Percentiles rank a stretch among this genome's conserved stretches.
Conservation (phyloP, 2,329 filamentous ascomycete species). For the Cadophora sp. region DNA sequence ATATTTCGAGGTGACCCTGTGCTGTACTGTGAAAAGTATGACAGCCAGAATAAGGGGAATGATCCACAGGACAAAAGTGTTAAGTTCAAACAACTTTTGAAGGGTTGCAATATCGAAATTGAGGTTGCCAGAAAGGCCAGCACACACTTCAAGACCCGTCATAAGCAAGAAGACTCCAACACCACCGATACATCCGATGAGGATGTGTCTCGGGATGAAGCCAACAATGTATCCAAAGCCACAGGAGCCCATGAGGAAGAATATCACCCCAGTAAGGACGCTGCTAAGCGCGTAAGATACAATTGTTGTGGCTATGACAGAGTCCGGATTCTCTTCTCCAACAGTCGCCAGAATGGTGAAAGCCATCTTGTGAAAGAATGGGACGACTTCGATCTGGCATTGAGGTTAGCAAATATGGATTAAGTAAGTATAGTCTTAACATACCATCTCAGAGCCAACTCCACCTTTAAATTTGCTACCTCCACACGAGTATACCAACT, state of each 20-base stretch:
- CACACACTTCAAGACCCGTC: constrained; percentile 93
- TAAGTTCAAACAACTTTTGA: constrained; percentile 72
- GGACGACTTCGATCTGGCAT: constrained; percentile 89
- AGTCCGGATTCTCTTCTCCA: constrained; percentile 80
- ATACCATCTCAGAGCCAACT: constrained; percentile 89
- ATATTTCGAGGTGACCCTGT: constrained; percentile 80
- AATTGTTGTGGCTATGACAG: constrained; percentile 93
- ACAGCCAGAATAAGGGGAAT: constrained; percentile 80
- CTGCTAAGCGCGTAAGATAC: constrained; percentile 90
- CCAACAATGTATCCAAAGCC: constrained; percentile 91
- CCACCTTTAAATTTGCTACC: constrained; percentile 90
- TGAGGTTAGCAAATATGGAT: neutral
- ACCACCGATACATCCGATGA: constrained; percentile 96
- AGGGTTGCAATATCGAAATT: constrained; percentile 82
- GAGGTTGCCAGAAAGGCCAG: constrained; percentile 83
- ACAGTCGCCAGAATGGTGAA: constrained; percentile 81
- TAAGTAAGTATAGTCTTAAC: constrained; percentile 38
- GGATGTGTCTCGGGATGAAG: constrained; percentile 94
- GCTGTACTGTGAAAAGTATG: constrained; percentile 77
- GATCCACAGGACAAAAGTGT: constrained; percentile 83
- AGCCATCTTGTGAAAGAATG: constrained; percentile 99
- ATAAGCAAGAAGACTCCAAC: constrained; percentile 94
- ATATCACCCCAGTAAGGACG: constrained; percentile 87
- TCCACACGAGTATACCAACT: constrained; percentile 83
- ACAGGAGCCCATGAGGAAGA: constrained; percentile 88